These are phyloP conservation scores for Candida gorgasii DNA, from an alignment of 805 yeast genomes.

Conservation along the genomic window DNA sequence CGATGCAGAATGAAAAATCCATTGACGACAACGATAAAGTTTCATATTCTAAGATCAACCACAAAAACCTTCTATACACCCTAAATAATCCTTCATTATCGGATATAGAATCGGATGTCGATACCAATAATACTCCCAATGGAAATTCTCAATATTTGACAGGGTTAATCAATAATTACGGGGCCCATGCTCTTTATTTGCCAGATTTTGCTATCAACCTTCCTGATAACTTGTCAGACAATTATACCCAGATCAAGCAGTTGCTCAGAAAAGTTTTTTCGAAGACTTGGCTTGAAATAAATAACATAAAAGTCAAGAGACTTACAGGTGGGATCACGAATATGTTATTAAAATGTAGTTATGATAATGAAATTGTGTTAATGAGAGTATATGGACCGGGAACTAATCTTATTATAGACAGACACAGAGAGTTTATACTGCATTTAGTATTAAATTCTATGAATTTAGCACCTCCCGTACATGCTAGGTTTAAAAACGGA, in stretches of 20 bases:
- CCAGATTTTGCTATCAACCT: conserved; percentile 45
- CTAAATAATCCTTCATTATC: conserved; percentile 39
- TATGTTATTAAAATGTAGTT: conserved; percentile 53
- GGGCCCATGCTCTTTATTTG: conserved; percentile 51
- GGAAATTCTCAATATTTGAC: conserved; percentile 9
- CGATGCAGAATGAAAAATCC: too few species aligned
- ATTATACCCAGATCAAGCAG: conserved; percentile 36
- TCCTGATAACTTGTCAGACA: conserved; percentile 33
- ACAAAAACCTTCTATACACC: conserved; percentile 34
- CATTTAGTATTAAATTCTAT: conserved; percentile 62
- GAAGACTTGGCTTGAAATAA: conserved; percentile 33
- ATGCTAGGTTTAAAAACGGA: conserved; percentile 71
- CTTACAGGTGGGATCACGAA: conserved; percentile 67
- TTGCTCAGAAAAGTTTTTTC: conserved; percentile 48
- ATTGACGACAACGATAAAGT: neutral
- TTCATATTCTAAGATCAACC: conserved; percentile 15
- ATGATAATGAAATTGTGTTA: conserved; percentile 43
- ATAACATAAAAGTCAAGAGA: conserved; percentile 38
- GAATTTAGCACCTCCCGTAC: conserved; percentile 66
- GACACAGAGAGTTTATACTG: conserved; percentile 72
- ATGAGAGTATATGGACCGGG: conserved; percentile 77
- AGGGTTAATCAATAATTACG: conserved; percentile 24
- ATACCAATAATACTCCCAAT: conserved; percentile 12
- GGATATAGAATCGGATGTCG: conserved; percentile 38
- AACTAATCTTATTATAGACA: conserved; percentile 67